Conservation (phyloP, 2,329 filamentous ascomycete species). For the Beauveria asiatica region DNA sequence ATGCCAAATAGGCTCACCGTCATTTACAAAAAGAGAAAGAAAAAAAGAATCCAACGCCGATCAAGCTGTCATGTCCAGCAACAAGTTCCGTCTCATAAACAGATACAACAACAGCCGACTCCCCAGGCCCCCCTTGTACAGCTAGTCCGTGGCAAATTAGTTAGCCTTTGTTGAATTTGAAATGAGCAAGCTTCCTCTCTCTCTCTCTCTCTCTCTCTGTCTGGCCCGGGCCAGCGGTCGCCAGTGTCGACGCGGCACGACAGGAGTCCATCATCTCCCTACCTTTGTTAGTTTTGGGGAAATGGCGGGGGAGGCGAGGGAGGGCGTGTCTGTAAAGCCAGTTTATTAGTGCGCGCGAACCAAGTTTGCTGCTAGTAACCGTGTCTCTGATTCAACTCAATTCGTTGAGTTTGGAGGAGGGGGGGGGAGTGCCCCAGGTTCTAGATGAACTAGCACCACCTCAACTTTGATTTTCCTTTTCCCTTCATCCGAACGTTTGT, state of each 20-base stretch:
- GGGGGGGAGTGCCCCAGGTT: too few species aligned
- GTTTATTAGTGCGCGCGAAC: background rate
- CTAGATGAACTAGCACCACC: background rate
- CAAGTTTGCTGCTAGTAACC: background rate
- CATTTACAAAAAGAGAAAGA: background rate
- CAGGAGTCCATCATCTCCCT: background rate
- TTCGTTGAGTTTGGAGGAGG: background rate
- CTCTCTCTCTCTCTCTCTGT: background rate
- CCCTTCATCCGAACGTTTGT: conserved; percentile 9
- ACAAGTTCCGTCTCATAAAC: background rate
- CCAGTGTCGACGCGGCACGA: background rate
- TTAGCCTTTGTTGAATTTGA: background rate
- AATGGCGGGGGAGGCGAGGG: background rate
- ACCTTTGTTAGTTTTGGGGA: background rate
- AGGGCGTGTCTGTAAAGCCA: conserved; percentile 1
- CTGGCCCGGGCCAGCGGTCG: background rate
- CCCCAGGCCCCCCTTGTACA: background rate
- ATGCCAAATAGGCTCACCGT: background rate
- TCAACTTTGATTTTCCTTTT: background rate
- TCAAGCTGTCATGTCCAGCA: background rate
- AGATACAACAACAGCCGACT: background rate
- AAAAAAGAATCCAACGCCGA: background rate
- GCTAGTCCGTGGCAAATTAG: background rate
- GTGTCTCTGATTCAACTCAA: background rate
- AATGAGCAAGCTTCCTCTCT: background rate